A percentile compares a stretch with the other conserved stretches of the same genome.
Evolutionary conservation across 345 rosid species (phyloP).

Genomic region (Bruguiera gymnorhiza): DNA sequence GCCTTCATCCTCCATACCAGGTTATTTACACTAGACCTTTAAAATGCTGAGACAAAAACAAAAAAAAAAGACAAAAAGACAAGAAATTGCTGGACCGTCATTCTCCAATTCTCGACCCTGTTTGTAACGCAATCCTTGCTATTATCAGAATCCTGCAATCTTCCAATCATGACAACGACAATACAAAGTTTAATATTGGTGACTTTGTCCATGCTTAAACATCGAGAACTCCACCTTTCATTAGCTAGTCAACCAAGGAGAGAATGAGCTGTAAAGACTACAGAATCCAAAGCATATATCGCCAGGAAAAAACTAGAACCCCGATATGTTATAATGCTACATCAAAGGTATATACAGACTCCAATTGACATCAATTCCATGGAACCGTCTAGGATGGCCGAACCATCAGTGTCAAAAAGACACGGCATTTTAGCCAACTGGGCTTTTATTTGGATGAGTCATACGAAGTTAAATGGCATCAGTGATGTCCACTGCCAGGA

Average conservation of each 20-base stretch:
- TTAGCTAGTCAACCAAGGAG: not conserved
- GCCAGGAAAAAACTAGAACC: not conserved
- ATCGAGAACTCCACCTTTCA: too few species aligned
- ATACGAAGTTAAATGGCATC: conserved; percentile 18
- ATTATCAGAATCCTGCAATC: too few species aligned
- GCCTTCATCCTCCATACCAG: too few species aligned
- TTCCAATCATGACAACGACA: too few species aligned
- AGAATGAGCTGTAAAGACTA: not conserved
- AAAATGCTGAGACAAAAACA: too few species aligned
- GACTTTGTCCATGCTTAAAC: too few species aligned
- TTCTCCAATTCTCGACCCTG: not conserved
- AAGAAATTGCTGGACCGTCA: too few species aligned
- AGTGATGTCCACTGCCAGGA: conserved; percentile 29
- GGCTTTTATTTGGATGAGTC: not conserved
- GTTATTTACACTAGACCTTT: too few species aligned
- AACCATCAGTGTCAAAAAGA: not conserved
- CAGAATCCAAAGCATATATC: not conserved
- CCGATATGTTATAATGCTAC: not conserved
- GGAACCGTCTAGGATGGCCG: conserved; percentile 3
- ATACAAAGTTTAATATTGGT: too few species aligned
- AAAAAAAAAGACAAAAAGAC: too few species aligned
- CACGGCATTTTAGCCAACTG: conserved; percentile 8
- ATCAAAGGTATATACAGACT: not conserved
- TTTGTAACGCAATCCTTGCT: not conserved
- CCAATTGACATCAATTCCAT: not conserved